Evolutionary conservation across 257 asterid genomes (phyloP).

Genomic region (Cruciata laevipes): DNA sequence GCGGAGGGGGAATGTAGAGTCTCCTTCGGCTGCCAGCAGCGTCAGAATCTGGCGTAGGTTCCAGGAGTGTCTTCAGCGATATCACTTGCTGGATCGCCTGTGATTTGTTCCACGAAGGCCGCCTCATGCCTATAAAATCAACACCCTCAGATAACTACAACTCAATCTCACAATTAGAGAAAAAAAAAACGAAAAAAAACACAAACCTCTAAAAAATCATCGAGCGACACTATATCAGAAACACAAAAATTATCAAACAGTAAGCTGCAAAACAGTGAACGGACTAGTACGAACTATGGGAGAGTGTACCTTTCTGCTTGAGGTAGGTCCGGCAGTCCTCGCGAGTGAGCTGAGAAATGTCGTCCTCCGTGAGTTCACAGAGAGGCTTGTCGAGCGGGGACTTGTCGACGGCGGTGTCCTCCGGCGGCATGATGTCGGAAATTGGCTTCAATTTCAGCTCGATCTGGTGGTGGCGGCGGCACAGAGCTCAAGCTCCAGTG

Average conservation of each 20-base stretch:
- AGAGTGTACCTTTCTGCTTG: constrained; percentile 65
- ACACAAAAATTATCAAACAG: neutral
- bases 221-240: constrained; percentile 11
- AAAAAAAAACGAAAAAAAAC: neutral
- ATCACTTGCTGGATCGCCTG: constrained; percentile 99
- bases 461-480: constrained; percentile 13
- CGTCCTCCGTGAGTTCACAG: constrained; percentile 83
- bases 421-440: constrained; percentile 45
- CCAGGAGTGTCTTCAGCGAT: constrained; percentile 80
- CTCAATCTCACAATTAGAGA: neutral
- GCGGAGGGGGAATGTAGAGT: constrained; percentile 40
- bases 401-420: constrained; percentile 41
- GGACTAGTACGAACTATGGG: neutral
- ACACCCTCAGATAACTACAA: neutral
- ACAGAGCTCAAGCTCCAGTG: constrained; percentile 3
- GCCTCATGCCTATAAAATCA: constrained; percentile 71
- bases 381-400: constrained; percentile 89
- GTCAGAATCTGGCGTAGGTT: constrained; percentile 54
- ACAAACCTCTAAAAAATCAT: neutral
- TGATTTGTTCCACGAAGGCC: constrained; percentile 98
- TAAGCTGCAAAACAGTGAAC: neutral
- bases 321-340: constrained; percentile 99
- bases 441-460: constrained; percentile 38
- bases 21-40: constrained; percentile 38
- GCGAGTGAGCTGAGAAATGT: constrained; percentile 97